These are phyloP conservation scores for Penstemon davidsonii DNA, from an alignment of 257 asterid species.

Conservation along the genomic window DNA sequence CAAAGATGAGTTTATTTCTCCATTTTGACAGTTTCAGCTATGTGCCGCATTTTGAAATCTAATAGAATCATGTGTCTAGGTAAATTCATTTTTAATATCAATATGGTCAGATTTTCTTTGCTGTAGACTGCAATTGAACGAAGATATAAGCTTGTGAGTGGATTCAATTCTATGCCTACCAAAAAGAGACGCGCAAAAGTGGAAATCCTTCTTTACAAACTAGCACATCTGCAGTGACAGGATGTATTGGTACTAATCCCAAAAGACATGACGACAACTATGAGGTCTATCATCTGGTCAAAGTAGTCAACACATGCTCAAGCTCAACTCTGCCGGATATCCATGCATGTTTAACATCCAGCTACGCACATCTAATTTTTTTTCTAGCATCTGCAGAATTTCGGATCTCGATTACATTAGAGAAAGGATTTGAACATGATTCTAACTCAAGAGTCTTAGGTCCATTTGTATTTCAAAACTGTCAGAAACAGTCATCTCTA, in stretches of 20 bases:
- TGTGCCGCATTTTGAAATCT: neutral
- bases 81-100: neutral
- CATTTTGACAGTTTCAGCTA: neutral
- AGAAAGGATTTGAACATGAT: constrained; percentile 12
- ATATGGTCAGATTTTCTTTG: neutral
- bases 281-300: neutral
- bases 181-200: constrained; percentile 14
- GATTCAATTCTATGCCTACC: constrained; percentile 1
- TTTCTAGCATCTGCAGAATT: neutral
- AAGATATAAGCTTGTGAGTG: constrained; percentile 14
- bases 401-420: neutral
- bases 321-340: constrained; percentile 5
- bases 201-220: neutral
- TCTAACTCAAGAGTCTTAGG: neutral
- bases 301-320: constrained; percentile 2
- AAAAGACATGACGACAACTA: neutral
- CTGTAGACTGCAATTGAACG: constrained; percentile 7
- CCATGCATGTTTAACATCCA: constrained; percentile 4
- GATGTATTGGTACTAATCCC: neutral
- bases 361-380: neutral
- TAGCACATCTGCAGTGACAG: neutral
- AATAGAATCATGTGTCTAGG: neutral
- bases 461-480: constrained; percentile 2
- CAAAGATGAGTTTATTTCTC: neutral
- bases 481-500: neutral